Evolutionary conservation across 73 alveolate species (phyloP).

Genomic region (Uronychia setigera): DNA sequence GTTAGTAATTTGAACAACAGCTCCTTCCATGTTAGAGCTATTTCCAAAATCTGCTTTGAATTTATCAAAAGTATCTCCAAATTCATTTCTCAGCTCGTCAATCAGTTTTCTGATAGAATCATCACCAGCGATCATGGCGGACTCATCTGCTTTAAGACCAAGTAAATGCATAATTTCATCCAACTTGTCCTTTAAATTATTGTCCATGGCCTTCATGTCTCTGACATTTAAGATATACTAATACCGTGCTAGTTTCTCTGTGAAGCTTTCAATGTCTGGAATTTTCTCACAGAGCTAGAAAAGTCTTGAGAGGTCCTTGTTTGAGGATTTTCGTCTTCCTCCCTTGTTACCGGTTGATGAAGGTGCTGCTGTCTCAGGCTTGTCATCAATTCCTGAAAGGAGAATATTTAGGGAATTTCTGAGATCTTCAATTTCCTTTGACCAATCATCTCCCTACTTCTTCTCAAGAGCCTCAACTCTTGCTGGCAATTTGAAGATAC

Average conservation of each 20-base stretch:
- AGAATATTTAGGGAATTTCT: no score
- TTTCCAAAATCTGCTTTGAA: background rate
- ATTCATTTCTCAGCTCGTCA: background rate
- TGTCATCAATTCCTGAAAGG: no score
- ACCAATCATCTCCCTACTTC: no score
- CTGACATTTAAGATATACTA: background rate
- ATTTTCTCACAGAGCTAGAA: background rate
- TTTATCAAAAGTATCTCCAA: background rate
- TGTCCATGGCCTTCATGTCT: conserved; percentile 1
- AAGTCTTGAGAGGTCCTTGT: background rate
- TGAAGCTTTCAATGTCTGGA: background rate
- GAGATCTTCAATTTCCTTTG: no score
- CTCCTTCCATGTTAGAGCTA: background rate
- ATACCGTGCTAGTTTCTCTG: background rate
- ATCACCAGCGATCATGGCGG: background rate
- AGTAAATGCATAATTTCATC: background rate
- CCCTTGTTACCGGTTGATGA: no score
- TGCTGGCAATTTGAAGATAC: background rate
- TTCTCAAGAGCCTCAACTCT: conserved; percentile 1
- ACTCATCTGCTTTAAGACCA: background rate
- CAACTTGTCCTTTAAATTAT: background rate
- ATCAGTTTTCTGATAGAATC: background rate
- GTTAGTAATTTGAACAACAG: background rate
- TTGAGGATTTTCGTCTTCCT: no score
- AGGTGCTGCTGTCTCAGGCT: no score